Evolutionary conservation across 139 green algal species (phyloP), one percentile per base, ranked within the genome.

Genomic region (Monoraphidium neglectum): DNA sequence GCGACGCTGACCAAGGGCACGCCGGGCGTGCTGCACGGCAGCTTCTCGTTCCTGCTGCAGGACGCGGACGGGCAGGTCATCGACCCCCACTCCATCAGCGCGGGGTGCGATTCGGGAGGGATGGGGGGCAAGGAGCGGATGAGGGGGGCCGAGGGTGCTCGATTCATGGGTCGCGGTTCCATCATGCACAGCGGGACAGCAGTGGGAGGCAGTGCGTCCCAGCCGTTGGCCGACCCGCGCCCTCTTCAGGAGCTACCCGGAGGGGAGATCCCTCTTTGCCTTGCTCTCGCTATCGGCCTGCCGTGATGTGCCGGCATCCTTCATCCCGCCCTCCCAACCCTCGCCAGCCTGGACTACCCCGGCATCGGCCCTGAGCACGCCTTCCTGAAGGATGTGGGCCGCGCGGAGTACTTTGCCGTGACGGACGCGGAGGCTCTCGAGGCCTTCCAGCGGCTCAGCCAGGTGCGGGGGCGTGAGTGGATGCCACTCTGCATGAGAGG

Each of bases 331-430:
- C 56, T 15, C 24, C 24, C 63, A 2, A 24, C 64, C 3, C 49
- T 5, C 60, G 47, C 57, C 82, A 95, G 91, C n/a, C 85, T 99
- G 77, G 95, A 99, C 89, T 99, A 99, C 87, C 95, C 94, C 4
- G 96, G 96, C 79, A 94, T 99, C 63, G 95, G 95, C 40, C 96
- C 95, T 4, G 94, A 99, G 92, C 96, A 99, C 89, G 90, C 90
- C 66, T 99, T 98, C 89, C 86, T 99, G n/a, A 97, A 94, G 82
- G 96, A 99, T 62, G 79, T 94, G 28, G 87, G 87, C 3, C 90
- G 96, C 46, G 94, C 92, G 0, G 96, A 99, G 89, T 99, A 99
- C 89, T 85, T 90, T 72, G 87, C 94, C 1, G 94, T 97, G 18
- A 99, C 96, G 13, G 96, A 99, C 78, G 68, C 86, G 26, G 89